A percentile compares a stretch with the other conserved stretches of the same genome.
Evolutionary conservation across 2,329 filamentous ascomycete species (phyloP).

Genomic region (Exutisphaerella laricina): DNA sequence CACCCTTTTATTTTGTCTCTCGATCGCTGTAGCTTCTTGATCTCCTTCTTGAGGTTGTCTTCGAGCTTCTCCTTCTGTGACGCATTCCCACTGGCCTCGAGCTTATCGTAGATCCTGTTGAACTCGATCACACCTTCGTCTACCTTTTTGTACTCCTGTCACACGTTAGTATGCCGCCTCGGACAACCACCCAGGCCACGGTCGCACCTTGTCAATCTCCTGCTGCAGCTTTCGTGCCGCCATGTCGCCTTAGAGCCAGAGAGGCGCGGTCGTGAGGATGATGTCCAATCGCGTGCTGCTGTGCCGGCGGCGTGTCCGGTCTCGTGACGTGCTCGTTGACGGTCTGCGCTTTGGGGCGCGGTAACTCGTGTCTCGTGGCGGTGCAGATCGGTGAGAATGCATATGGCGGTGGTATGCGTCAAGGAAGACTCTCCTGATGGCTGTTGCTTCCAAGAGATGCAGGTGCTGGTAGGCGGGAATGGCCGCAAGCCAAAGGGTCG

Average conservation of each 20-base stretch:
- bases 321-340: no score
- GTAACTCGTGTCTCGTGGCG: conserved; percentile 5
- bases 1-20: conserved; percentile 99
- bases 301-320: conserved; percentile 2
- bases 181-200: conserved; percentile 3
- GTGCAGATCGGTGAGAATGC: no score
- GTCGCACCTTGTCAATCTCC: conserved; percentile 84
- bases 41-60: conserved; percentile 96
- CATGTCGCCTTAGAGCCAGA: conserved; percentile 4
- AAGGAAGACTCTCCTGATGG: no score
- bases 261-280: conserved; percentile 4
- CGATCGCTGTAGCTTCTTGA: conserved; percentile 97
- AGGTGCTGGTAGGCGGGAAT: no score
- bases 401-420: no score
- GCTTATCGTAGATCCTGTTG: conserved; percentile 95
- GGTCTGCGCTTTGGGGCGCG: conserved; percentile 1
- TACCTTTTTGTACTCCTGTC: conserved; percentile 79
- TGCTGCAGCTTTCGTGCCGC: conserved; percentile 81
- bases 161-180: conserved; percentile 15
- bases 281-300: conserved; percentile 4
- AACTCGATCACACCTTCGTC: conserved; percentile 87
- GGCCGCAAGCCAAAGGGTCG: no score
- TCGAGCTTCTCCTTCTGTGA: conserved; percentile 98
- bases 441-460: no score
- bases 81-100: conserved; percentile 82